These are phyloP conservation scores for Phlebopus sp. DNA, from an alignment of 1,284 basidiomycete genomes.

Conservation along the genomic window DNA sequence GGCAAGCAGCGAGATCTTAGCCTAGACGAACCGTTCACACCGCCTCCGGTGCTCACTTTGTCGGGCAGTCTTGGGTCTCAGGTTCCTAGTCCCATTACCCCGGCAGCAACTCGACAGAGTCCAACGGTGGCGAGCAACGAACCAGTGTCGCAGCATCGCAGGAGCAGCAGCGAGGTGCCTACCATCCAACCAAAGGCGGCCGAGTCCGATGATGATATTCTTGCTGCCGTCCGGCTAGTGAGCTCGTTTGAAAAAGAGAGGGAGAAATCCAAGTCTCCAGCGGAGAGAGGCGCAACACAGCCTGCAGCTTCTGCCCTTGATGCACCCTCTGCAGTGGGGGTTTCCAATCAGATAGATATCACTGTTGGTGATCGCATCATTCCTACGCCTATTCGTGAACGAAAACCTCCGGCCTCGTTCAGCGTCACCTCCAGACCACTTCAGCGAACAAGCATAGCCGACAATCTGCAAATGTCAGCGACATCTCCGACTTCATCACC, in stretches of 20 bases:
- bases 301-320: not conserved
- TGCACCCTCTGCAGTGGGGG: not conserved
- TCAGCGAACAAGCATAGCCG: constrained; percentile 27
- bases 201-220: constrained; percentile 30
- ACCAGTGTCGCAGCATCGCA: constrained; percentile 13
- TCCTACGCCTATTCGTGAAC: constrained; percentile 63
- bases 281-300: not conserved
- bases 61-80: constrained; percentile 22
- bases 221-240: constrained; percentile 32
- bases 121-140: not conserved
- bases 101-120: constrained; percentile 4
- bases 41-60: constrained; percentile 25
- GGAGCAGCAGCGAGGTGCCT: constrained; percentile 16
- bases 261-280: constrained; percentile 11
- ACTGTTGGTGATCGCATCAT: constrained; percentile 39
- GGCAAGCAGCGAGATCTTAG: constrained; percentile 19
- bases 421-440: constrained; percentile 65
- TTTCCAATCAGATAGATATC: not conserved
- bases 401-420: constrained; percentile 60
- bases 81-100: constrained; percentile 1
- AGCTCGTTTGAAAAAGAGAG: constrained; percentile 22
- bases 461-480: constrained; percentile 7
- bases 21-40: constrained; percentile 32
- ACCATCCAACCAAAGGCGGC: constrained; percentile 6
- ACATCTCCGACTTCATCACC: constrained; percentile 12